phyloP scores from a whole-genome alignment of 2,329 filamentous ascomycete genomes.

The Cryphonectria parasitica region DNA sequence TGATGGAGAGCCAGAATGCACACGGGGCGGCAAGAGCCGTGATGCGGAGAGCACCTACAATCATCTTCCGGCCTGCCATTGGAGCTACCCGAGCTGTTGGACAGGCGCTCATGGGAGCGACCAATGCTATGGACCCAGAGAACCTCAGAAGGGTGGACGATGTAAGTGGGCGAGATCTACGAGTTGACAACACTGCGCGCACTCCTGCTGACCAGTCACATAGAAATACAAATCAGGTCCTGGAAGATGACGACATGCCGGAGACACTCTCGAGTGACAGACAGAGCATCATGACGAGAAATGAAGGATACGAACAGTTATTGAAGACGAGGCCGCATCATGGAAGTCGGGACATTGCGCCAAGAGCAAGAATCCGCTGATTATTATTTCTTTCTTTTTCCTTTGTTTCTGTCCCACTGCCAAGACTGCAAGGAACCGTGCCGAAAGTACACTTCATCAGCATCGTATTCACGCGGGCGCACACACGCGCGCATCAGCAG shows the following conservation, averaged over 20 bases:
- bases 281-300: constrained; percentile 4
- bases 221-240: constrained; percentile 31
- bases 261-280: background rate
- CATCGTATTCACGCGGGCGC: too few relatives aligned
- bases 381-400: background rate
- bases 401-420: background rate
- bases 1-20: constrained; percentile 84
- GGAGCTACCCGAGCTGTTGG: constrained; percentile 88
- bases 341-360: background rate
- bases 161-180: constrained; percentile 61
- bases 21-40: constrained; percentile 80
- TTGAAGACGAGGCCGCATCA: constrained; percentile 4
- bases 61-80: constrained; percentile 87
- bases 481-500: background rate
- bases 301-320: background rate
- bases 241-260: constrained; percentile 16
- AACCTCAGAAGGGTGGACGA: constrained; percentile 84
- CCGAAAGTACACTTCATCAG: background rate
- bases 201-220: constrained; percentile 16
- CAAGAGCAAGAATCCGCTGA: background rate
- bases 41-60: constrained; percentile 82
- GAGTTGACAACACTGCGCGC: background rate
- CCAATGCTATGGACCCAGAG: constrained; percentile 84
- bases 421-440: background rate
- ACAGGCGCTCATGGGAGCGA: constrained; percentile 87